Conservation (phyloP, 192 early-diverging fungal species). For the Chytriomyces sp. region DNA sequence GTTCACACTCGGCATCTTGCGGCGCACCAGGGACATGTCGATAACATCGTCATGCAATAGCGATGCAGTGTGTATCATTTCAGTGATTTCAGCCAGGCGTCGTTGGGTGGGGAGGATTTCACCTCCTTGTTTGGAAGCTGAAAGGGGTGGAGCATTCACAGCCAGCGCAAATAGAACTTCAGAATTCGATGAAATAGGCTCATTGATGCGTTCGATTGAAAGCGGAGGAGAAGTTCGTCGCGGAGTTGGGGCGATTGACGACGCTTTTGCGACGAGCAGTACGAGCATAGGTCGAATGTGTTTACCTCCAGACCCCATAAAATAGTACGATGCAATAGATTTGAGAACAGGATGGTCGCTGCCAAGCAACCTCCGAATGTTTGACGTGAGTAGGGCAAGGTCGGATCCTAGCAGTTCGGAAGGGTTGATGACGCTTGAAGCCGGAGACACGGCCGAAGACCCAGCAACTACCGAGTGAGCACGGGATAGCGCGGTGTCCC, state of each 20-base stretch:
- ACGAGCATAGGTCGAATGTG: conserved; percentile 92
- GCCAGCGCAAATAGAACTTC: background rate
- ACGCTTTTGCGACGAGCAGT: conserved; percentile 83
- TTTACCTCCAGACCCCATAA: conserved; percentile 76
- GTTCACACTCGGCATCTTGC: conserved; percentile 77
- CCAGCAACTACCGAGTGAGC: conserved; percentile 1
- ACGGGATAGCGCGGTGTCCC: background rate
- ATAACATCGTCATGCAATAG: conserved; percentile 95
- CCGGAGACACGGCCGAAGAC: too few relatives aligned
- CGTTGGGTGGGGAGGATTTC: conserved; percentile 83
- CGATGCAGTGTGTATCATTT: conserved; percentile 98
- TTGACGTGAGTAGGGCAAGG: conserved; percentile 79
- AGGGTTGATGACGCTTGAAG: conserved; percentile 61
- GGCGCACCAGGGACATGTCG: conserved; percentile 74
- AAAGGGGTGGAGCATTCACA: background rate
- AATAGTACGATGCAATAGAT: conserved; percentile 90
- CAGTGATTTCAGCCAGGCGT: conserved; percentile 92
- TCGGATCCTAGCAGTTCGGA: conserved; percentile 80
- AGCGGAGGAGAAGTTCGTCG: background rate
- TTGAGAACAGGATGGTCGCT: conserved; percentile 87
- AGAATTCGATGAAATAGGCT: conserved; percentile 4
- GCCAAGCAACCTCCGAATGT: conserved; percentile 81
- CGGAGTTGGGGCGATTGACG: background rate
- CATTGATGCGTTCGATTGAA: background rate
- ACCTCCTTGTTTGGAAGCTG: background rate